Base-by-base conservation (phyloP, 2,329 filamentous ascomycete species). In the Venturia asperata region DNA sequence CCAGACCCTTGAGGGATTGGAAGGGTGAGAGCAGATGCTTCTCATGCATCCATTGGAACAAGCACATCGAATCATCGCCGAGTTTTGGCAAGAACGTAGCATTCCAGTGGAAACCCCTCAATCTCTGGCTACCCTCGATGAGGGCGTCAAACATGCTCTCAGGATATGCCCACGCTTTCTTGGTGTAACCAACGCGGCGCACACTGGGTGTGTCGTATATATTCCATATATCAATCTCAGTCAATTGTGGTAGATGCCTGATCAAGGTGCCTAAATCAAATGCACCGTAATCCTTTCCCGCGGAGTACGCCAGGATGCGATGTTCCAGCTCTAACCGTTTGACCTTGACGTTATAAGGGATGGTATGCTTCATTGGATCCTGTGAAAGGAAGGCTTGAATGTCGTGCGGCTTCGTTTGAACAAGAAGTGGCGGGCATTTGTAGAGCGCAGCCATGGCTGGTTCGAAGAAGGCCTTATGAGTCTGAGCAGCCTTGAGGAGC, bases 361-460 rank as follows among this genome's bases (percentile, higher is more conserved):
- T 72, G 10, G 52, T 37, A 21, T 60, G 34, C 21, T 42, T 66
- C 21, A 13, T 19, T 7, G 42, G 45, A 24, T 83, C 79, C 19
- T 78, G 76, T n/a, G 82, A 80, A 10, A 94, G 79, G 43, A 87
- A 76, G 34, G 79, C 71, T 19, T 83, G 71, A 24, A 85, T 73
- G 47, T 77, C 74, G 67, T 80, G 79, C 15, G 78, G 78, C 67
- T 82, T 80, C 42, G 76, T 74, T 43, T 79, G 75, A 0, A 81
- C 80, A 66, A 83, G 80, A 56, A 94, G 77, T 1, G 86, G 86
- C 10, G 90, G 90, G 5, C 80, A 84, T 60, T 82, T 80, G 73
- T 94, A 94, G 5, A 95, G 79, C 1, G 85, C 87, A 5, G 86
- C 86, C 62, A 94, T 75, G 1, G 89, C 89, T 5, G 91, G 88